Conservation (phyloP, 805 yeast species). For the Hanseniaspora mollemarum region DNA sequence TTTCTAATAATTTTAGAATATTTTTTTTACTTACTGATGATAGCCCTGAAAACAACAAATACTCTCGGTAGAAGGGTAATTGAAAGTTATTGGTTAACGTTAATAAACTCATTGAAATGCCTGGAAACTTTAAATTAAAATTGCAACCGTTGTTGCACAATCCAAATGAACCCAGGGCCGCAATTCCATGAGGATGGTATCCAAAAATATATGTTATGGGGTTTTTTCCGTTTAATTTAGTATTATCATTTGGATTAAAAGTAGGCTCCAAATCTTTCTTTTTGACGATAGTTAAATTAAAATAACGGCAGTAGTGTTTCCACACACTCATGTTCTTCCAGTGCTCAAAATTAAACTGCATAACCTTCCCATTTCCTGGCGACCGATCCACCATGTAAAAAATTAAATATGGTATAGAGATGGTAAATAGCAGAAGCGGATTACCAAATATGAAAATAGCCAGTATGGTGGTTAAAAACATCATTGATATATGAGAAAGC, state of each 20-base stretch:
- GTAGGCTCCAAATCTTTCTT: slow-evolving; percentile 65
- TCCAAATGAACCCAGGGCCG: slow-evolving; percentile 77
- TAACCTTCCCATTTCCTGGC: slow-evolving; percentile 62
- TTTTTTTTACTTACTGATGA: slow-evolving; percentile 73
- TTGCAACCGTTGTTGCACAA: slow-evolving; percentile 72
- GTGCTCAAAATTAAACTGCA: slow-evolving; percentile 43
- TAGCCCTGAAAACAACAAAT: slow-evolving; percentile 65
- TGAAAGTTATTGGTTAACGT: slow-evolving; percentile 76
- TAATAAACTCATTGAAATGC: slow-evolving; percentile 64
- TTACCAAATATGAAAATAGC: slow-evolving; percentile 49
- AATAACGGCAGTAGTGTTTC: slow-evolving; percentile 64
- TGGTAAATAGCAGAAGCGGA: slow-evolving; percentile 36
- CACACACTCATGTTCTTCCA: slow-evolving; percentile 50
- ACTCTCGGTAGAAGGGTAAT: slow-evolving; percentile 78
- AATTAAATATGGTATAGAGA: slow-evolving; percentile 61
- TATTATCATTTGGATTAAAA: slow-evolving; percentile 32
- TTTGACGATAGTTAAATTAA: slow-evolving; percentile 64
- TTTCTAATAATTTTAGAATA: slow-evolving; percentile 49
- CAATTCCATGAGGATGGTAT: slow-evolving; percentile 93
- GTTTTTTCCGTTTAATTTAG: slow-evolving; percentile 46
- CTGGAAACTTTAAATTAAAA: slow-evolving; percentile 63
- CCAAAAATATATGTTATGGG: slow-evolving; percentile 58
- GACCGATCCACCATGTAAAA: slow-evolving; percentile 53
- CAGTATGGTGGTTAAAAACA: slow-evolving; percentile 45
- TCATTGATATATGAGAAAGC: slow-evolving; percentile 61